phyloP scores from a whole-genome alignment of 148 eudicot genomes.

The Dysphania ambrosioides region DNA sequence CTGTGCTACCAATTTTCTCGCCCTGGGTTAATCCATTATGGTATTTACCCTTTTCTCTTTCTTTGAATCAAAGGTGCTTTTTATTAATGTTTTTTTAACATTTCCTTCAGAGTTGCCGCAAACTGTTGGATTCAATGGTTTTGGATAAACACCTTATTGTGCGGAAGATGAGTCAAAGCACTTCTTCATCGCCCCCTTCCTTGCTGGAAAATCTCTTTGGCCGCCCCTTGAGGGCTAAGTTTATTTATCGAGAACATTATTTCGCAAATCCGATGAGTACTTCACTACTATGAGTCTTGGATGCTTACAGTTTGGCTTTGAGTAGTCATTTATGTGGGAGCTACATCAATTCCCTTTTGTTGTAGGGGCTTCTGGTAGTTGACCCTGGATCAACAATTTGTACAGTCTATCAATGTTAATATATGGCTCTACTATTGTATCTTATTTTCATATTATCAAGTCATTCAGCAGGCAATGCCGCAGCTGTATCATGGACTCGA shows the following conservation, averaged over 20 bases:
- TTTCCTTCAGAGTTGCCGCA: slow-evolving; percentile 68
- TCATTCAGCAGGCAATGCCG: background rate
- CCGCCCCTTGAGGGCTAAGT: slow-evolving; percentile 35
- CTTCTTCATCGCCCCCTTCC: slow-evolving; percentile 50
- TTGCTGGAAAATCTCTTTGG: slow-evolving; percentile 51
- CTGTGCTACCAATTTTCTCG: background rate
- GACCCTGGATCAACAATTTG: background rate
- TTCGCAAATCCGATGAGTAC: slow-evolving; percentile 79
- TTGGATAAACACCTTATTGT: slow-evolving; percentile 62
- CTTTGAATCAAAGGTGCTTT: background rate
- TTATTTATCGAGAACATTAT: slow-evolving; percentile 57
- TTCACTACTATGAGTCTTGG: slow-evolving; percentile 31
- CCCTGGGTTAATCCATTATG: background rate
- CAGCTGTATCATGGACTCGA: background rate
- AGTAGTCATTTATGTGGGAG: background rate
- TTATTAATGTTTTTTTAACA: slow-evolving; percentile 6
- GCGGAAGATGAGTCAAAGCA: slow-evolving; percentile 64
- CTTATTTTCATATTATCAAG: background rate
- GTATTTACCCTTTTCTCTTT: background rate
- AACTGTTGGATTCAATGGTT: slow-evolving; percentile 63
- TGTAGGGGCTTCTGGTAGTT: background rate
- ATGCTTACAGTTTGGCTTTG: background rate
- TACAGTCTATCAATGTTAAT: slow-evolving; percentile 4
- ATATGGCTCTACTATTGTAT: background rate
- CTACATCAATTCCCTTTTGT: background rate